A percentile compares a stretch with the other conserved stretches of the same genome.
Conservation (phyloP, 305 asterid species). For the Lippia alba region DNA sequence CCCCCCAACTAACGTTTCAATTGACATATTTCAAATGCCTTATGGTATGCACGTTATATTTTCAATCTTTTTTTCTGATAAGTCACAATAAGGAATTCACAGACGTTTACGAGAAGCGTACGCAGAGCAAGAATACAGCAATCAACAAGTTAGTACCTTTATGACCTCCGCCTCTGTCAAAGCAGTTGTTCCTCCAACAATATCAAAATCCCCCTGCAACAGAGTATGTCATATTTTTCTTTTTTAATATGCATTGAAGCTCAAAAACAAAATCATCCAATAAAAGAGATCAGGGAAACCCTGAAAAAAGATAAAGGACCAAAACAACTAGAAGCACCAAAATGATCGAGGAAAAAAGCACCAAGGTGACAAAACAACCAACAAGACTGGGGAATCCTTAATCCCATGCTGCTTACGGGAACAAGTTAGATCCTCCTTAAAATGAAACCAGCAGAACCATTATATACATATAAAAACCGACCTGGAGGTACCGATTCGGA, state of each 20-base stretch:
- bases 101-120: conserved; percentile 1
- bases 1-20: too few species aligned
- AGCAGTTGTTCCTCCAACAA: conserved; percentile 87
- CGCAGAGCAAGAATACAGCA: conserved; percentile 14
- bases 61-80: neutral
- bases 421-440: conserved; percentile 12
- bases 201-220: conserved; percentile 89
- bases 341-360: too few species aligned
- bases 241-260: too few species aligned
- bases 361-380: too few species aligned
- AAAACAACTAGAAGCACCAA: too few species aligned
- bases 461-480: conserved; percentile 38
- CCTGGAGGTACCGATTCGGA: conserved; percentile 98
- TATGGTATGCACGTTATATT: neutral
- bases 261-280: neutral
- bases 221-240: conserved; percentile 15
- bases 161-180: conserved; percentile 96
- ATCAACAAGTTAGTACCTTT: conserved; percentile 61
- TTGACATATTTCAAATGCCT: too few species aligned
- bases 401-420: too few species aligned
- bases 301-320: too few species aligned
- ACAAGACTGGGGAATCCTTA: too few species aligned
- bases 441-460: conserved; percentile 19
- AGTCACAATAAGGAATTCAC: neutral
- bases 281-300: too few species aligned